These are phyloP conservation scores for Colletotrichum sojae DNA, from an alignment of 2,329 filamentous ascomycete genomes.

Conservation along the genomic window DNA sequence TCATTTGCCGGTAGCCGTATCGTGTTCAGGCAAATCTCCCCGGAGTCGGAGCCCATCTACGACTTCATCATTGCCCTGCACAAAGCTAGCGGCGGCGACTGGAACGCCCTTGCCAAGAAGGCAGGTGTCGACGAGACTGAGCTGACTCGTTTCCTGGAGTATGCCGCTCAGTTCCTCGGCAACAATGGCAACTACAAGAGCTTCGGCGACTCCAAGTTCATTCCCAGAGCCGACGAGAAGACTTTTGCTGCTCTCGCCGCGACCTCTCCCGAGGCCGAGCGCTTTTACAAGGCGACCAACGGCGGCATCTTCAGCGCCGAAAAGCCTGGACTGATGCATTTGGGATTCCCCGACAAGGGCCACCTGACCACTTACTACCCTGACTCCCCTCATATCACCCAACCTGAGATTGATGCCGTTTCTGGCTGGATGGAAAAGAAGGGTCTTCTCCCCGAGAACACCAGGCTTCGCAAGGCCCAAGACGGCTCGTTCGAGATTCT, in stretches of 20 bases:
- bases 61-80: constrained; percentile 84
- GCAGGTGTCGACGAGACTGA: constrained; percentile 75
- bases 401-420: constrained; percentile 80
- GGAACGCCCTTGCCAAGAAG: constrained; percentile 76
- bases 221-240: constrained; percentile 77
- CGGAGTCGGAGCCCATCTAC: constrained; percentile 85
- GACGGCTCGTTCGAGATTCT: constrained; percentile 79
- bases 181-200: constrained; percentile 90
- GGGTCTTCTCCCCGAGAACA: constrained; percentile 82
- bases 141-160: constrained; percentile 79
- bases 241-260: constrained; percentile 76
- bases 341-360: constrained; percentile 81
- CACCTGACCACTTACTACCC: constrained; percentile 90
- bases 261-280: constrained; percentile 71
- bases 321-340: constrained; percentile 76
- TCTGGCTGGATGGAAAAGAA: constrained; percentile 82
- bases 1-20: constrained; percentile 84
- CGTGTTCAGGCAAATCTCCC: constrained; percentile 84
- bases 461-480: constrained; percentile 76
- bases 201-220: constrained; percentile 88
- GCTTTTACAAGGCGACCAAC: constrained; percentile 76
- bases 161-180: constrained; percentile 83
- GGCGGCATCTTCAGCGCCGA: constrained; percentile 80
- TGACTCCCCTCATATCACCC: constrained; percentile 79
- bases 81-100: constrained; percentile 77